Evolutionary conservation across 306 rosid species (phyloP), one percentile per base, ranked within the genome.

Genomic region (Erythrophleum fordii): DNA sequence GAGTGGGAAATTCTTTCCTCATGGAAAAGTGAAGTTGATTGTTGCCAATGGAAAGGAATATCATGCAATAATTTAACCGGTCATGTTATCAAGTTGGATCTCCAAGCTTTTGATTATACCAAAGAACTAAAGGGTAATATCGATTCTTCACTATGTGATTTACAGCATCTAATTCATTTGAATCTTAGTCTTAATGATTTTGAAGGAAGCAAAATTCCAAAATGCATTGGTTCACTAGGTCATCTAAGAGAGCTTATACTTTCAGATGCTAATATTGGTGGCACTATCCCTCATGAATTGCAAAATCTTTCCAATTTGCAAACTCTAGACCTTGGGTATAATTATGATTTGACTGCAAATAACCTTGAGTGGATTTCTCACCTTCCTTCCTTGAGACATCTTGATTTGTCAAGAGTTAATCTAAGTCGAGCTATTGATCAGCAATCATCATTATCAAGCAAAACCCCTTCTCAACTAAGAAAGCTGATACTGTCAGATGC

Each of bases 31-130:
- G 51, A 73, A 6, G 77, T 64, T 64, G 70, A 78, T 55, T 83
- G 83, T 25, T 83, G 86, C 77, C 3, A 5, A 1, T 83, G 80
- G 80, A 17, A 46, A 34, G 80, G 83, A 56, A 37, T 78, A n/a
- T 67, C 81, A 10, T 79, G 83, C 9, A 12, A 79, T 26, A 49
- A 79, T 20, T 46, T 75, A 39, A 83, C 83, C 3, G 35, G 53
- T 18, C 73, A 73, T 48, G 80, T 83, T 0, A 78, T 48, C 14
- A 2, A 0, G 6, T 16, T 83, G 23, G 9, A 67, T 46, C 59
- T 83, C 20, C 0, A 2, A 1, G 0, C 11, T 20, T 13, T 5
- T 37, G 2, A 52, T 26, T 10, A 39, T 18, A 5, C 62, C 28
- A 0, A 12, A 0, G 0, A 0, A 17, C 0, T 58, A 11, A 1